Percentiles rank a stretch among this genome's conserved stretches.
Evolutionary conservation across 148 eudicot genomes (phyloP).

Genomic region (Rhododendron ovatum): DNA sequence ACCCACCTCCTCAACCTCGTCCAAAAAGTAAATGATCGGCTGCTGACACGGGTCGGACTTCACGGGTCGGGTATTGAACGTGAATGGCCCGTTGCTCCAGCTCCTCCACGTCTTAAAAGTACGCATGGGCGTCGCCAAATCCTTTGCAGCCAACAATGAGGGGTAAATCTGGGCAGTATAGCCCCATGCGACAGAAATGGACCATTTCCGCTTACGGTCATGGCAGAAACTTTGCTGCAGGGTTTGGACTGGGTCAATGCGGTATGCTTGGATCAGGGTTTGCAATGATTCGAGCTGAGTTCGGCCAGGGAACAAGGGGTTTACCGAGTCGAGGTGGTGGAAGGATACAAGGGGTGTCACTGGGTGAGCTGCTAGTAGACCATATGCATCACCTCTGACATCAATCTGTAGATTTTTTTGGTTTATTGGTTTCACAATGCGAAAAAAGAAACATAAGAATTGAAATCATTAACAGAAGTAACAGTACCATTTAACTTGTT

Average conservation of each 20-base stretch:
- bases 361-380: slow-evolving; percentile 86
- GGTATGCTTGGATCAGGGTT: slow-evolving; percentile 45
- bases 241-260: slow-evolving; percentile 50
- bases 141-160: slow-evolving; percentile 38
- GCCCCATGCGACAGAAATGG: slow-evolving; percentile 88
- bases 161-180: slow-evolving; percentile 80
- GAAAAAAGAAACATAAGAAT: not conserved
- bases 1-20: slow-evolving; percentile 37
- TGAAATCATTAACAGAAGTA: not conserved
- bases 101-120: slow-evolving; percentile 88
- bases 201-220: slow-evolving; percentile 55
- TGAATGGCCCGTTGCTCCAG: slow-evolving; percentile 63
- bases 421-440: not conserved
- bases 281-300: slow-evolving; percentile 50
- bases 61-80: slow-evolving; percentile 71
- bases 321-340: slow-evolving; percentile 79
- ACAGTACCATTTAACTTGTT: not conserved
- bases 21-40: slow-evolving; percentile 56
- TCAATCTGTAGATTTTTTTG: slow-evolving; percentile 49
- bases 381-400: slow-evolving; percentile 74
- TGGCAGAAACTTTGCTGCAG: slow-evolving; percentile 82
- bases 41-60: slow-evolving; percentile 44
- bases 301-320: slow-evolving; percentile 57
- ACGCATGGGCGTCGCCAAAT: slow-evolving; percentile 52
- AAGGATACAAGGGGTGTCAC: slow-evolving; percentile 73